Base-by-base conservation (phyloP, 2,329 filamentous ascomycete species). In the Alternaria arborescens region DNA sequence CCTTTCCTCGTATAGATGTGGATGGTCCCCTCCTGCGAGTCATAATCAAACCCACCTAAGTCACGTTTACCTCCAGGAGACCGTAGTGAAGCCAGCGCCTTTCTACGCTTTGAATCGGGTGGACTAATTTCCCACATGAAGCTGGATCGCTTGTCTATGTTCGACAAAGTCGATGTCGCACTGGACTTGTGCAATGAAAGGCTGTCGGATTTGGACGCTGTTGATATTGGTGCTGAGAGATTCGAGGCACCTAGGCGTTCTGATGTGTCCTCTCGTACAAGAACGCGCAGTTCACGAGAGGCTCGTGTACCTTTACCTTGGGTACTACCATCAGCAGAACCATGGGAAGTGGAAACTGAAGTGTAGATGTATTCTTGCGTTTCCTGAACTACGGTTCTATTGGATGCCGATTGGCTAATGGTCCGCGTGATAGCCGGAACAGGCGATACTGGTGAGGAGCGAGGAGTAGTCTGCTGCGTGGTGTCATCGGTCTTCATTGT, bases 211-310 rank as follows among this genome's bases (percentile, higher is more conserved):
- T 22, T 22, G 14, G 24, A 14, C 8, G 30, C 22, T 10, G 41
- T 44, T 18, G 52, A 32, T 8, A 3, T 20, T 6, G 42, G 22
- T 22, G 22, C 34, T 20, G 56, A 44, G 18, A 26, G 24, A 24
- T 26, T 12, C 8, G 22, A 28, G 8, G 20, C 22, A 26, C 18
- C 16, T 12, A 62, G 44, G 7, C 54, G 59, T 36, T 70, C 69
- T 16, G 60, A 53, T 7, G 65, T 72, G 40, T 72, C 69, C 53
- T 71, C 50, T 16, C 63, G 69, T 11, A 74, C 61, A 8, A 72
- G 61, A 5, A 72, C 43, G 24, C 64, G 65, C 2, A 64, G 3
- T 46, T 68, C 47, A 4, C 58, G 58, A 3, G 69, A 76, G 30
- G 69, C 66, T 30, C 60, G 52, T 18, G 64, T 52, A 8, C 69